Evolutionary conservation across 495 filamentous ascomycete genomes (phyloP).

Genomic region (Penicillium fimorum): DNA sequence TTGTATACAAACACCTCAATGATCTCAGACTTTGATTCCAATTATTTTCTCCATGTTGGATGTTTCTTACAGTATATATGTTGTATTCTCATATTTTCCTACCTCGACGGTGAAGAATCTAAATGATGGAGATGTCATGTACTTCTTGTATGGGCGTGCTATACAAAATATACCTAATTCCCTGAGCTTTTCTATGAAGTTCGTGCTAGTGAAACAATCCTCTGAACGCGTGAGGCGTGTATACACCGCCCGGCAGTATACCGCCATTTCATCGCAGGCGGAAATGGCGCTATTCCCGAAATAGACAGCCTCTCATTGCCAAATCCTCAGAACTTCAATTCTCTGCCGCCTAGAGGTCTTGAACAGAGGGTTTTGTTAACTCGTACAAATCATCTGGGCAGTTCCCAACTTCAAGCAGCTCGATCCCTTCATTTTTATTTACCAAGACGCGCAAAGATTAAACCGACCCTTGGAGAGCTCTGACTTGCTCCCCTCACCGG

Average conservation of each 20-base stretch:
- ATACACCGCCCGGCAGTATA: constrained; percentile 8
- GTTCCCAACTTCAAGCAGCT: not conserved
- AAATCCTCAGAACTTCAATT: constrained; percentile 18
- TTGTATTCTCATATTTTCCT: too few relatives aligned
- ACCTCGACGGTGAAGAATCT: too few relatives aligned
- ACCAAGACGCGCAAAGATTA: constrained; percentile 3
- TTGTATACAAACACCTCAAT: too few relatives aligned
- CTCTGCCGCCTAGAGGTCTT: constrained; percentile 19
- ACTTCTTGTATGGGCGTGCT: too few relatives aligned
- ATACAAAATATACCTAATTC: too few relatives aligned
- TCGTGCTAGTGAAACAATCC: not conserved
- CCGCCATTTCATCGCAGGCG: constrained; percentile 3
- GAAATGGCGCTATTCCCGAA: constrained; percentile 36
- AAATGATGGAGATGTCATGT: too few relatives aligned
- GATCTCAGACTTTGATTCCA: too few relatives aligned
- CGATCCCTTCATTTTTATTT: not conserved
- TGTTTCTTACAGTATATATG: too few relatives aligned
- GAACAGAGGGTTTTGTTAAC: constrained; percentile 21
- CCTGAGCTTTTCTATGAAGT: too few relatives aligned
- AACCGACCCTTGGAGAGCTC: constrained; percentile 16
- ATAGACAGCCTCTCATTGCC: constrained; percentile 20
- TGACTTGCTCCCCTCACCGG: constrained; percentile 16
- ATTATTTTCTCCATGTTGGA: too few relatives aligned
- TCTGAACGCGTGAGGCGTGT: not conserved
- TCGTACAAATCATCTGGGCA: not conserved